Evolutionary conservation across 306 rosid genomes (phyloP), one percentile per base, ranked within the genome.

Genomic region (Prunus mume): DNA sequence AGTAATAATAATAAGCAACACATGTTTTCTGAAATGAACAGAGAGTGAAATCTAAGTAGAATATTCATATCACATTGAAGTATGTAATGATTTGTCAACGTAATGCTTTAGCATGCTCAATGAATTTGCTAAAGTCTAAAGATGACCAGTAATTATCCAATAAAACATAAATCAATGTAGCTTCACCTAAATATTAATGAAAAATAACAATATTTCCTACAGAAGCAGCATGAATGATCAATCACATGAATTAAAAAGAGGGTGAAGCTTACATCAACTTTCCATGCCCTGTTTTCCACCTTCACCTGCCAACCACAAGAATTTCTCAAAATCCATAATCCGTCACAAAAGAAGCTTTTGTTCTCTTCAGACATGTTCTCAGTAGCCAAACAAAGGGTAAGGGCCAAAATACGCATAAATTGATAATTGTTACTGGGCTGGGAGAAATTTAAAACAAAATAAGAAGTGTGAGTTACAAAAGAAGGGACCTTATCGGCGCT

Each of bases 201-300:
- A 34, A 34, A 70, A 30, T 51, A 50, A 32, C 15, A 28, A 51
- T 10, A 69, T 2, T 69, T 68, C 25, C 43, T 15, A 2, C 41
- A 38, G 43, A 38, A 17, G 65, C 30, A 2, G 9, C 65, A 34
- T 20, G 17, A 72, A 41, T 8, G 18, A 22, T 30, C 22, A 71
- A 12, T 18, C 24, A 32, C 13, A 18, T 52, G 5, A n/a, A 54
- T 51, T 11, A 3, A 14, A 14, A 54, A 12, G 45, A 14, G 6
- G 72, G 30, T 3, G 71, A 69, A 83, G 41, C 98, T 90, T 87
- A 92, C 97, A 81, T 95, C 97, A 77, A 95, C 95, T 90, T 95
- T 95, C 98, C 98, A 92, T 15, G 88, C 72, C 86, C 85, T 89
- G 25, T 92, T 90, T 76, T 92, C 96, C 87, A 92, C 93, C 89